Percentiles rank a stretch among this genome's conserved stretches.
phyloP scores from a whole-genome alignment of 2,329 filamentous ascomycete genomes.

The Apiospora phragmitis region DNA sequence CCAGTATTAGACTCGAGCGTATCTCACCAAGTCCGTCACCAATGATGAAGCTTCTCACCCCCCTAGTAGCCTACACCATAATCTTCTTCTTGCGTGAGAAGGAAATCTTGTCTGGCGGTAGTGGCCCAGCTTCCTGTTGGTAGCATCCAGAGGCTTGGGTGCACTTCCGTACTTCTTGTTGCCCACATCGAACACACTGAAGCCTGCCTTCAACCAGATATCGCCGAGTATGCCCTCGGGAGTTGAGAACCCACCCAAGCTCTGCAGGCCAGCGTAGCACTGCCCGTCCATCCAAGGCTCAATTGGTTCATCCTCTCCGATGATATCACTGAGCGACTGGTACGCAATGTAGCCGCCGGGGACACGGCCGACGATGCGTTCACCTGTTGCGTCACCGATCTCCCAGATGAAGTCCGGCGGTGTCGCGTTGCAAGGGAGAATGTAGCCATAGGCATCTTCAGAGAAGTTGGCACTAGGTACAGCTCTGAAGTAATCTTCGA shows the following conservation, averaged over 20 bases:
- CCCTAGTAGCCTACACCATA: neutral
- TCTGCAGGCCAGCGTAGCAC: constrained; percentile 80
- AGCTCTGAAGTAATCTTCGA: constrained; percentile 58
- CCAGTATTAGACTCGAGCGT: neutral
- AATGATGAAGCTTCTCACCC: neutral
- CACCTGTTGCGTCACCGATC: constrained; percentile 43
- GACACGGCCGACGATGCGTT: constrained; percentile 51
- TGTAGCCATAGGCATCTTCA: constrained; percentile 47
- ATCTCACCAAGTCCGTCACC: neutral
- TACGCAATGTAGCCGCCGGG: constrained; percentile 58
- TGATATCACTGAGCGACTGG: constrained; percentile 47
- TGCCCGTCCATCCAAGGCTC: constrained; percentile 11
- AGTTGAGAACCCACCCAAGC: constrained; percentile 43
- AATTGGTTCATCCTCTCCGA: constrained; percentile 31
- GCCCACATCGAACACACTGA: constrained; percentile 67
- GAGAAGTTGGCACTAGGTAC: constrained; percentile 54
- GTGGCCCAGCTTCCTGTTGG: constrained; percentile 2
- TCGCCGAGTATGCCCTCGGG: constrained; percentile 72
- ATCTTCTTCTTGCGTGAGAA: constrained; percentile 11
- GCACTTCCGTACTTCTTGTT: constrained; percentile 47
- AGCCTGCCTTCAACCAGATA: constrained; percentile 76
- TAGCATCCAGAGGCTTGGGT: constrained; percentile 36
- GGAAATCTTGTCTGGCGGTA: neutral
- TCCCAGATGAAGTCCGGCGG: constrained; percentile 60
- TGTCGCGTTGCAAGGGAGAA: constrained; percentile 56